Conservation (phyloP, 1,139 yeast species). For the Zygosaccharomyces pseudobailii region DNA sequence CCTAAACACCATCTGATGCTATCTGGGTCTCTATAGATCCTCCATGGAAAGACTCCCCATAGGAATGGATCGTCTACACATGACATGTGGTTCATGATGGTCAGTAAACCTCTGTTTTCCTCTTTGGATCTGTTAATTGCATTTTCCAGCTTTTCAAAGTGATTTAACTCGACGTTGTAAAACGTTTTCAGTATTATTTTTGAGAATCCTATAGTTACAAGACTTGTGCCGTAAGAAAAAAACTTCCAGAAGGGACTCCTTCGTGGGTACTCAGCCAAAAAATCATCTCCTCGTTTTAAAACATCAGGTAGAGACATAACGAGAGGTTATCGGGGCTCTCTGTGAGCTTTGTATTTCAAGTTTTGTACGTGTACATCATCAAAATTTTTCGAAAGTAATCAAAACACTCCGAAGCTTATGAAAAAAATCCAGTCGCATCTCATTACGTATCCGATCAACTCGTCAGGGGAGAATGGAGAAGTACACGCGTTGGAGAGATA, state of each 20-base stretch:
- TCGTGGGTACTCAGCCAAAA: constrained; percentile 61
- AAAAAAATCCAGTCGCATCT: background rate
- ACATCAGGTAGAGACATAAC: constrained; percentile 72
- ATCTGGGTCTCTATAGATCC: constrained; percentile 57
- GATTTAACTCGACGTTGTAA: constrained; percentile 59
- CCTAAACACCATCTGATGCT: constrained; percentile 91
- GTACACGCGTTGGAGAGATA: constrained; percentile 69
- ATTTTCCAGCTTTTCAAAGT: constrained; percentile 56
- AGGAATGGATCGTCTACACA: constrained; percentile 89
- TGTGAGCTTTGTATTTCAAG: background rate
- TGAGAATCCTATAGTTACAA: constrained; percentile 59
- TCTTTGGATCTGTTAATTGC: constrained; percentile 58
- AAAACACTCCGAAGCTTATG: background rate
- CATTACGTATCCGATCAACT: background rate
- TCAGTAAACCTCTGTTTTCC: constrained; percentile 70
- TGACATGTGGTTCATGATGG: constrained; percentile 96
- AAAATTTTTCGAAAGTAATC: background rate
- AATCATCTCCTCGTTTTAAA: constrained; percentile 68
- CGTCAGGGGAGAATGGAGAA: constrained; percentile 51
- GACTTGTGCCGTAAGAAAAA: constrained; percentile 66
- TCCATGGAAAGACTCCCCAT: constrained; percentile 82
- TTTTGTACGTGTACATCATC: background rate
- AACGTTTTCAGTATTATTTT: constrained; percentile 56
- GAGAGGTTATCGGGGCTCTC: background rate
- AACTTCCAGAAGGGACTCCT: constrained; percentile 56